These are phyloP conservation scores for Epichloe baconii DNA, from an alignment of 2,329 filamentous ascomycete genomes.

Conservation along the genomic window DNA sequence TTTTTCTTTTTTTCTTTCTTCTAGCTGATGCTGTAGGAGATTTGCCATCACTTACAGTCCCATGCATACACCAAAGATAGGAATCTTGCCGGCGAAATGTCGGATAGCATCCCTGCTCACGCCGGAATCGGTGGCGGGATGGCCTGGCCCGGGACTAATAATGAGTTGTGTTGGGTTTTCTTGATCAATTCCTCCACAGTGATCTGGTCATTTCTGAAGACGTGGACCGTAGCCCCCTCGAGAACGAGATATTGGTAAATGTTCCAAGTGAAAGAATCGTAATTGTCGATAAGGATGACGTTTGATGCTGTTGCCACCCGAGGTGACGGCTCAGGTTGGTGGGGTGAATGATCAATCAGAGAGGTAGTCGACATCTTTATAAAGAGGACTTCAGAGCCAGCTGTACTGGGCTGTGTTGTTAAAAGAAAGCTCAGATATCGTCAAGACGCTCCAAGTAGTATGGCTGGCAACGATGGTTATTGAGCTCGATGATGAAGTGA, in stretches of 20 bases:
- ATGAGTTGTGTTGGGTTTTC: constrained; percentile 87
- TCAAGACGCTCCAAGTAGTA: background rate
- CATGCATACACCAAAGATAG: constrained; percentile 97
- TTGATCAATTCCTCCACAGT: constrained; percentile 70
- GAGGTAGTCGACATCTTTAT: constrained; percentile 33
- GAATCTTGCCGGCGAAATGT: constrained; percentile 88
- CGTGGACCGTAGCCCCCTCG: constrained; percentile 84
- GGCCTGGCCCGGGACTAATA: constrained; percentile 87
- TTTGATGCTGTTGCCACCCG: constrained; percentile 73
- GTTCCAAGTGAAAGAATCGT: constrained; percentile 99
- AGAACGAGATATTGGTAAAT: constrained; percentile 96
- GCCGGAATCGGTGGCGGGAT: constrained; percentile 82
- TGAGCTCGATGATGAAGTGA: background rate
- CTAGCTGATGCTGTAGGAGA: background rate
- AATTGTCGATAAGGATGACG: constrained; percentile 94
- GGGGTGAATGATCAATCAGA: constrained; percentile 70
- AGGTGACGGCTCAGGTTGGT: constrained; percentile 62
- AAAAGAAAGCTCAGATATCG: background rate
- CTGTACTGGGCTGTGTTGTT: background rate
- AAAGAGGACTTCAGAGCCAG: background rate
- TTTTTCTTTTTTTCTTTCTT: too few species aligned
- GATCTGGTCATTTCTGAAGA: constrained; percentile 87
- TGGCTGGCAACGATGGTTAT: background rate
- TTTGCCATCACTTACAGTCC: constrained; percentile 53
- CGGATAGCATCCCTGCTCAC: constrained; percentile 85